Percentiles rank a stretch among this genome's conserved stretches.
These are phyloP conservation scores for Rhizopogon vulgaris DNA, from an alignment of 768 basidiomycete species.

Conservation along the genomic window DNA sequence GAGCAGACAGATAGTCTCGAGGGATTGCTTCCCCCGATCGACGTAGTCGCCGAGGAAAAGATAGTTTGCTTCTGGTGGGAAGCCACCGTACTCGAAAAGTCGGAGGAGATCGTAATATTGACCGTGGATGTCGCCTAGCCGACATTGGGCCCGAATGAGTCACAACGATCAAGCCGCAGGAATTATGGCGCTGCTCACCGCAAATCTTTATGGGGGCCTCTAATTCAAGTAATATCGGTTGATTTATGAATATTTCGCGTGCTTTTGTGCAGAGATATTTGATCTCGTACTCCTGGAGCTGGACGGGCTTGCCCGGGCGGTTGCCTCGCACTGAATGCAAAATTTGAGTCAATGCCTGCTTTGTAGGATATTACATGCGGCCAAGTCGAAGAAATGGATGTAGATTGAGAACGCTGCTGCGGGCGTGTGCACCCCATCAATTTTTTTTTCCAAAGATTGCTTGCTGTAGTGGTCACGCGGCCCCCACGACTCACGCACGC, in stretches of 20 bases:
- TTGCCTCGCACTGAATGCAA: constrained; percentile 81
- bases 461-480: constrained; percentile 2
- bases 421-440: not conserved
- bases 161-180: constrained; percentile 10
- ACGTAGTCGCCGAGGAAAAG: constrained; percentile 99
- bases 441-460: constrained; percentile 7
- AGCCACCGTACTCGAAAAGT: constrained; percentile 98
- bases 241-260: constrained; percentile 98
- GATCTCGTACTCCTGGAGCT: constrained; percentile 98
- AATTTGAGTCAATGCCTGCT: constrained; percentile 6
- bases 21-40: constrained; percentile 96
- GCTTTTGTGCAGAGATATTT: constrained; percentile 98
- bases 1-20: constrained; percentile 98
- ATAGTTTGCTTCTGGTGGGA: constrained; percentile 99
- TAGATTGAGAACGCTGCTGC: not conserved
- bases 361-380: not conserved
- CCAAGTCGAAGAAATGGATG: not conserved
- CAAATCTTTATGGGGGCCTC: constrained; percentile 99
- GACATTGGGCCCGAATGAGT: constrained; percentile 16
- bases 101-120: constrained; percentile 99
- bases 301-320: constrained; percentile 96
- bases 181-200: constrained; percentile 49
- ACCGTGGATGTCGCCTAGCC: constrained; percentile 92
- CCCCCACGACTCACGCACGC: not conserved
- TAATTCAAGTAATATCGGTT: constrained; percentile 94